Percentiles rank a stretch among this genome's conserved stretches.
Evolutionary conservation across 2,329 filamentous ascomycete genomes (phyloP).

Genomic region (Penicillium sp.): DNA sequence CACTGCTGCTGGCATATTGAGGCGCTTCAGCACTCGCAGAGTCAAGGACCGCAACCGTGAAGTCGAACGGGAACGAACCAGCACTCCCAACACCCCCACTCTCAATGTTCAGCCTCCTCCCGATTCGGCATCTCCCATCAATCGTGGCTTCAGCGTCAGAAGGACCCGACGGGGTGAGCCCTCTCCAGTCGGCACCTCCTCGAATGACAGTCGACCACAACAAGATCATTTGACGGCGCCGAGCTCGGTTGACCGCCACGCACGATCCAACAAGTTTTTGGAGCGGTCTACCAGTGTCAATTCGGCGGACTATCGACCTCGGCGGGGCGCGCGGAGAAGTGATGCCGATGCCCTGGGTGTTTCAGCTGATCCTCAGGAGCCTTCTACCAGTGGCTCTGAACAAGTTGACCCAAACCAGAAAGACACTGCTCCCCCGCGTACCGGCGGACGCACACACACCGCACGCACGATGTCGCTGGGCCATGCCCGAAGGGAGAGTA

Average conservation of each 20-base stretch:
- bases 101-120: conserved; percentile 78
- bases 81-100: conserved; percentile 69
- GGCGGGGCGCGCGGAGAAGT: conserved; percentile 61
- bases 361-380: conserved; percentile 63
- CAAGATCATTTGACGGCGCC: conserved; percentile 78
- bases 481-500: conserved; percentile 86
- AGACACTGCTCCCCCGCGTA: conserved; percentile 47
- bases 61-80: conserved; percentile 52
- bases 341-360: conserved; percentile 56
- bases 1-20: conserved; percentile 77
- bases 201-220: conserved; percentile 65
- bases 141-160: conserved; percentile 88
- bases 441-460: conserved; percentile 62
- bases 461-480: conserved; percentile 83
- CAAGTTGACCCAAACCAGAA: conserved; percentile 61
- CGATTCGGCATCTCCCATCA: conserved; percentile 65
- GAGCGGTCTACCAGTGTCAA: conserved; percentile 91
- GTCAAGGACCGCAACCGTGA: conserved; percentile 56
- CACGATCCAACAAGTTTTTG: conserved; percentile 68
- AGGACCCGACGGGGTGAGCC: conserved; percentile 58
- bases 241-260: conserved; percentile 59
- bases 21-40: conserved; percentile 90
- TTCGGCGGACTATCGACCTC: conserved; percentile 73
- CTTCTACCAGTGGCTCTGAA: conserved; percentile 77
- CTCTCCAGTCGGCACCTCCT: conserved; percentile 58